These are phyloP conservation scores for Eutrema yunnanense DNA, from an alignment of 345 rosid genomes.

Conservation along the genomic window DNA sequence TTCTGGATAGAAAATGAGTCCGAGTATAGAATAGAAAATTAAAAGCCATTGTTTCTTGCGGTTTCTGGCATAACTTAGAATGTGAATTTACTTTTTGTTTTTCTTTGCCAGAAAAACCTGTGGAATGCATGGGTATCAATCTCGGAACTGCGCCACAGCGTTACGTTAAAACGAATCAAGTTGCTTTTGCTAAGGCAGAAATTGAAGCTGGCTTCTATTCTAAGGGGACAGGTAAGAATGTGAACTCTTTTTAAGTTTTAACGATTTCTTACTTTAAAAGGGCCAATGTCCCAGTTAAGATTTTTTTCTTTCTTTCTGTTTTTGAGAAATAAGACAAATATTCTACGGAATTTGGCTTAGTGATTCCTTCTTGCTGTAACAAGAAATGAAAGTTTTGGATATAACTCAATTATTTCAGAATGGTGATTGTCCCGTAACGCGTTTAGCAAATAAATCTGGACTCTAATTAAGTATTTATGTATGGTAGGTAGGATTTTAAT, in stretches of 20 bases:
- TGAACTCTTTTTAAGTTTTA: neutral
- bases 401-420: neutral
- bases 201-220: conserved; percentile 62
- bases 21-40: neutral
- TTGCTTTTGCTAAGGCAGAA: conserved; percentile 71
- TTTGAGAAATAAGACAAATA: neutral
- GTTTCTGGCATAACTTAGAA: neutral
- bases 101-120: conserved; percentile 57
- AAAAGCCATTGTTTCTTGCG: neutral
- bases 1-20: neutral
- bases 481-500: conserved; percentile 10
- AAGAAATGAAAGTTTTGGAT: conserved; percentile 2
- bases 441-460: neutral
- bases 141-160: conserved; percentile 75
- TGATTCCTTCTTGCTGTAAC: neutral
- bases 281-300: neutral
- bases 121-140: conserved; percentile 59
- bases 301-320: neutral
- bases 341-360: conserved; percentile 8
- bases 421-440: neutral
- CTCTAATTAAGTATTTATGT: neutral
- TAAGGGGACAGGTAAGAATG: conserved; percentile 69
- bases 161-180: conserved; percentile 58
- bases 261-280: conserved; percentile 9
- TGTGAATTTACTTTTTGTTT: conserved; percentile 2